Base-by-base conservation (phyloP, 352 stramenopile genomes). In the Globisporangium polare region DNA sequence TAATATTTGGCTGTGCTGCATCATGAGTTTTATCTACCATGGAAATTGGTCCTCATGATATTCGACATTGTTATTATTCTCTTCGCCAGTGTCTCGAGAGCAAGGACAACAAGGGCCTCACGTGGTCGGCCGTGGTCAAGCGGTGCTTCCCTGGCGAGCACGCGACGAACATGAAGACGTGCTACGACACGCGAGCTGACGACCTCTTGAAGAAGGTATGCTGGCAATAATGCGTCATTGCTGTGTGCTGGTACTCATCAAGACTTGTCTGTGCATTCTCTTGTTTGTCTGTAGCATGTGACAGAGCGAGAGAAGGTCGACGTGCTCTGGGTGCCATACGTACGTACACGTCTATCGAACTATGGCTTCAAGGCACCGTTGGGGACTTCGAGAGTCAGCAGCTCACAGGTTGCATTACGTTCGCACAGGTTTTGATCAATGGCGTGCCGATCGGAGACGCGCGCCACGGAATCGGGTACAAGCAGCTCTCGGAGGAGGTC, bases 101-200 rank as follows among this genome's bases (percentile, higher is more conserved):
- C 59, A 83, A 83, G 52, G 83, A 92, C 60, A 89, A 90, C 63
- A 88, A 86, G 57, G 80, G 83, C 26, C 68, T 74, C 63, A 83
- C 76, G 37, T 92, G 80, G 83, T 86, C 69, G n/a, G 65, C 65
- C 7, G 77, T 91, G 27, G 73, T 92, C 12, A 65, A 72, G 22
- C 77, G 80, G 20, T 94, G 84, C 58, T 94, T 92, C 67, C 53
- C 74, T 13, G 71, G 72, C 2, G 71, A 84, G 17, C 65, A 59
- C 8, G 60, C 71, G 29, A 74, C 75, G 29, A 73, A 73, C 17
- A 88, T 94, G 69, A 75, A 83, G 68, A 67, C 55, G 9, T 94
- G 84, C 60, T 94, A 85, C 43, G 70, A 83, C 55, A 82, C 68
- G 8, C 79, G 83, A 52, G 87, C 77, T 51, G 69, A 73, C 1